phyloP scores from a whole-genome alignment of 805 yeast species.

The Cyberlindnera galapagoensis region DNA sequence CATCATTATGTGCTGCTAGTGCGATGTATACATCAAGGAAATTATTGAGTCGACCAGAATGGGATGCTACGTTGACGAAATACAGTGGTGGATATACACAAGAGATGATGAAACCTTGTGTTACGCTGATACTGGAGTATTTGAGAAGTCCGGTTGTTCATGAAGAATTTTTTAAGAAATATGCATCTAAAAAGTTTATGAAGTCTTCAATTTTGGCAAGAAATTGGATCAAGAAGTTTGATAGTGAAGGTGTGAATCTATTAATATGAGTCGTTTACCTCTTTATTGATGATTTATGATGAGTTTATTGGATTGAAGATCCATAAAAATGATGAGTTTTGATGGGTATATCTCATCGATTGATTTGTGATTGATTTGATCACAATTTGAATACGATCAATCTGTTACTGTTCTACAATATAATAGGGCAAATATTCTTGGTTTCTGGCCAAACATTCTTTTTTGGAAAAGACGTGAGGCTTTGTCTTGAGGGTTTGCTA shows the following conservation, averaged over 20 bases:
- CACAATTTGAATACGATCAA: too few relatives aligned
- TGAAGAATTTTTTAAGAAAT: conserved; percentile 88
- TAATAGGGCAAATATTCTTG: too few relatives aligned
- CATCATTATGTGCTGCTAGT: conserved; percentile 79
- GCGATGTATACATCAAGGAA: conserved; percentile 79
- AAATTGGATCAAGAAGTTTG: conserved; percentile 69
- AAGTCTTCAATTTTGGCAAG: conserved; percentile 74
- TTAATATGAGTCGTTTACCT: too few relatives aligned
- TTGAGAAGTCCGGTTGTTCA: conserved; percentile 75
- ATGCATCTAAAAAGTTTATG: conserved; percentile 82
- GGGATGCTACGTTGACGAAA: conserved; percentile 84
- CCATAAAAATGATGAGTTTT: too few relatives aligned
- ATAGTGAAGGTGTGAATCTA: conserved; percentile 17
- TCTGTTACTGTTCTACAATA: too few relatives aligned
- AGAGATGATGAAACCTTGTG: conserved; percentile 62
- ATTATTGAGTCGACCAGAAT: conserved; percentile 58
- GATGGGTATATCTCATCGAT: too few relatives aligned
- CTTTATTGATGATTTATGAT: too few relatives aligned
- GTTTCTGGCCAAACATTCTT: too few relatives aligned
- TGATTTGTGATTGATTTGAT: too few relatives aligned
- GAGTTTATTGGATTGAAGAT: too few relatives aligned
- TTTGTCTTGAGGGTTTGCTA: too few relatives aligned
- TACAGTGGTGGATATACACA: conserved; percentile 87
- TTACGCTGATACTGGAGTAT: conserved; percentile 70
- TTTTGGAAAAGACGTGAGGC: too few relatives aligned